These are phyloP conservation scores for Jatropha podagrica DNA, from an alignment of 441 rosid genomes.

Conservation along the genomic window DNA sequence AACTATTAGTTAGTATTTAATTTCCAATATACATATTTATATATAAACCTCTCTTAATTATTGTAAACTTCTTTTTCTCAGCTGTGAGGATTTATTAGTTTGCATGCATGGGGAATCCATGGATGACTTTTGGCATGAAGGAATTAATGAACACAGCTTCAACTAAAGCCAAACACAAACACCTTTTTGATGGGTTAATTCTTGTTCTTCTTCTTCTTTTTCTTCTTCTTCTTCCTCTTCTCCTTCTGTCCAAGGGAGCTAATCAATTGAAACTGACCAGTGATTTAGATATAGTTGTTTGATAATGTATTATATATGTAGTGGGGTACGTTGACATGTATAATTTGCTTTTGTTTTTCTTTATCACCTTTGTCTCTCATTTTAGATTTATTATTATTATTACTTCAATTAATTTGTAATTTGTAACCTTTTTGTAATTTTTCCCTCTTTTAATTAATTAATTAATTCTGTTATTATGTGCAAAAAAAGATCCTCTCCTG, in stretches of 20 bases:
- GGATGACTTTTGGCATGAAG: conserved; percentile 9
- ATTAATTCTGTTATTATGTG: not conserved
- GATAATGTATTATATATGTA: not conserved
- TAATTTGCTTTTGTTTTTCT: not conserved
- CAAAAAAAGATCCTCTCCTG: conserved; percentile 16
- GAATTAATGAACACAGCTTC: conserved; percentile 6
- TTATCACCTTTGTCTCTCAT: conserved; percentile 9
- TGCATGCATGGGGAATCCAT: conserved; percentile 18
- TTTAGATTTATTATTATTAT: not conserved
- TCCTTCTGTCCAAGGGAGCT: too few relatives aligned
- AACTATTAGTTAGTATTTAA: too few relatives aligned
- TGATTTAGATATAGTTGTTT: too few relatives aligned
- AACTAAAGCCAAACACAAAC: too few relatives aligned
- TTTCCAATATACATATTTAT: too few relatives aligned
- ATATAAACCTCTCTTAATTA: too few relatives aligned
- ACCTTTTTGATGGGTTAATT: not conserved
- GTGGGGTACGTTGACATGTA: conserved; percentile 26
- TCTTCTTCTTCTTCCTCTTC: too few relatives aligned
- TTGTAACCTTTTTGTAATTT: not conserved
- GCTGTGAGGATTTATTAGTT: not conserved
- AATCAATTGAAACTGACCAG: too few relatives aligned
- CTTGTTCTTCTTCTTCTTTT: too few relatives aligned
- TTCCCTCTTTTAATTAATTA: conserved; percentile 13
- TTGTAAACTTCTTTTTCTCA: not conserved
- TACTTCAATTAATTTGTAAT: not conserved